These are phyloP conservation scores for Macrolepiota dolichaula DNA, from an alignment of 768 basidiomycete species.

Conservation along the genomic window DNA sequence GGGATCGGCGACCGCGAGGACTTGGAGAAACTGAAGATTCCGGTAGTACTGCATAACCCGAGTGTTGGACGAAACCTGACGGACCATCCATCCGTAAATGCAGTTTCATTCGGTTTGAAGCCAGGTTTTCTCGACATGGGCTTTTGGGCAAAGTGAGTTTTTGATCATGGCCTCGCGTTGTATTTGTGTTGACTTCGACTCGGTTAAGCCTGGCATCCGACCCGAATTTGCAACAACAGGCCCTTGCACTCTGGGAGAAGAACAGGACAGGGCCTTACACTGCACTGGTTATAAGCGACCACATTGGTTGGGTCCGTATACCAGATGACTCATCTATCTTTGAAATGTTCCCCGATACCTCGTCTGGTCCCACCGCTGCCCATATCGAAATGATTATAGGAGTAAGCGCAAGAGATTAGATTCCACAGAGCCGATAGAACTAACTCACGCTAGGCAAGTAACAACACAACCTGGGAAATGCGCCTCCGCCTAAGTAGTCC, in stretches of 20 bases:
- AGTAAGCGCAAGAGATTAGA: neutral
- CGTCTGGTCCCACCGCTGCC: conserved; percentile 3
- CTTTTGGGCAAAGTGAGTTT: conserved; percentile 3
- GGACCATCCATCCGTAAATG: conserved; percentile 7
- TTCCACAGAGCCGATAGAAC: neutral
- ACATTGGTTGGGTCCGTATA: conserved; percentile 5
- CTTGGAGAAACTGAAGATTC: neutral
- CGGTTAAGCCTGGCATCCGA: conserved; percentile 8
- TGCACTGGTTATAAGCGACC: neutral
- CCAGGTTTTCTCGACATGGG: conserved; percentile 2
- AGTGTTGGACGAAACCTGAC: conserved; percentile 21
- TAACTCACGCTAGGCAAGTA: neutral
- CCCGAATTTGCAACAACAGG: neutral
- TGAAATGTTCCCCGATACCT: conserved; percentile 12
- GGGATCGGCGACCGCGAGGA: conserved; percentile 7
- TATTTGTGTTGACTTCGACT: neutral
- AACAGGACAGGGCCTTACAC: conserved; percentile 14
- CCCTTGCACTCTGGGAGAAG: conserved; percentile 13
- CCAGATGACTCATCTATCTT: conserved; percentile 1
- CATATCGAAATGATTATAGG: conserved; percentile 8
- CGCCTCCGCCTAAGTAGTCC: conserved; percentile 22
- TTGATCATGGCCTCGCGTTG: neutral
- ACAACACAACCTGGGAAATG: conserved; percentile 15
- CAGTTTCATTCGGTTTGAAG: neutral
- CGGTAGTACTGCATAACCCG: conserved; percentile 12